Evolutionary conservation across 2,329 filamentous ascomycete genomes (phyloP).

Genomic region (Didymella glomerata): DNA sequence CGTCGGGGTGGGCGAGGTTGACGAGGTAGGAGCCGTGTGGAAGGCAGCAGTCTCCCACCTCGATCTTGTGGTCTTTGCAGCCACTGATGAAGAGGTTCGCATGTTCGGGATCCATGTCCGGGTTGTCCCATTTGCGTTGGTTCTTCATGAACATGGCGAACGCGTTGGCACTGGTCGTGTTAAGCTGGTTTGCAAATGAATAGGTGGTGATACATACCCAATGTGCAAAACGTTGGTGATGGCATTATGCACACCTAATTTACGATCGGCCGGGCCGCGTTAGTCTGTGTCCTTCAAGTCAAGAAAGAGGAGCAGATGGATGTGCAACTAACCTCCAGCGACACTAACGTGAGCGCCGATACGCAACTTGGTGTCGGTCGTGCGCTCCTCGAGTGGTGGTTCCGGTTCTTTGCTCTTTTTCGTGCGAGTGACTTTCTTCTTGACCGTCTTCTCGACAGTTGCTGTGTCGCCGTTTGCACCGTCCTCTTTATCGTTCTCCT

Average conservation of each 20-base stretch:
- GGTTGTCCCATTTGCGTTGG: slow-evolving; percentile 92
- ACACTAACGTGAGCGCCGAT: slow-evolving; percentile 92
- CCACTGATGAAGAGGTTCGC: slow-evolving; percentile 73
- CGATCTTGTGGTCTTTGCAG: slow-evolving; percentile 75
- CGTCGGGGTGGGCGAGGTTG: slow-evolving; percentile 87
- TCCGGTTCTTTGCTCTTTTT: slow-evolving; percentile 41
- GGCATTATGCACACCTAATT: slow-evolving; percentile 84
- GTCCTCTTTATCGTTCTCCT: slow-evolving; percentile 26
- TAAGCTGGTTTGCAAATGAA: neutral
- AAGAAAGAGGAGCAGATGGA: neutral
- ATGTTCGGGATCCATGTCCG: slow-evolving; percentile 74
- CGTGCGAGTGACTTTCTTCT: slow-evolving; percentile 14
- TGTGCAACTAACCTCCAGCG: slow-evolving; percentile 74
- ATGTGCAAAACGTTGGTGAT: slow-evolving; percentile 80
- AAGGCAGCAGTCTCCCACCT: slow-evolving; percentile 76
- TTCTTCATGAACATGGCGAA: slow-evolving; percentile 97
- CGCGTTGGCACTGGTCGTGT: slow-evolving; percentile 73
- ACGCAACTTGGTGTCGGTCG: slow-evolving; percentile 77
- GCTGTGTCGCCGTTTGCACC: slow-evolving; percentile 12
- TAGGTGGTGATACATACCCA: slow-evolving; percentile 57
- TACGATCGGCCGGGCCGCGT: slow-evolving; percentile 28
- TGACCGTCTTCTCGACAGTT: slow-evolving; percentile 15
- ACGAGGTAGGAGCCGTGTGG: slow-evolving; percentile 97
- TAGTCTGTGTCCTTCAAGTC: slow-evolving; percentile 20
- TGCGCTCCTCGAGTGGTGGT: slow-evolving; percentile 73